Base-by-base conservation (phyloP, 371 early-diverging fungal genomes). In the Mortierella sp. region DNA sequence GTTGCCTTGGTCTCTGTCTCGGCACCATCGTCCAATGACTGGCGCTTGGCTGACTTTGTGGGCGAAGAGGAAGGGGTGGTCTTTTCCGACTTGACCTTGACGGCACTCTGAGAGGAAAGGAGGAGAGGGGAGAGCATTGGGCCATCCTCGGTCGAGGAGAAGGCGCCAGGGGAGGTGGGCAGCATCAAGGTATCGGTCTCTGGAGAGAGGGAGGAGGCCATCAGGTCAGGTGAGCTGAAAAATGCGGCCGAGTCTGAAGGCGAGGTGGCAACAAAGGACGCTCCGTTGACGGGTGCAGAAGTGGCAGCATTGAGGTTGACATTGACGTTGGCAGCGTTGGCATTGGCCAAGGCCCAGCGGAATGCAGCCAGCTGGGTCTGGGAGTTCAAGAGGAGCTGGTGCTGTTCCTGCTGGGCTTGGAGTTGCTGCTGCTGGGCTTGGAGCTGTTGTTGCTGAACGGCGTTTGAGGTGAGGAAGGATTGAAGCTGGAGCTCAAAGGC, bases 121-220 rank as follows among this genome's bases (percentile, higher is more conserved):
- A 85, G 55, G 21, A 79, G 46, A 26, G 86, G 86, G 6, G 86
- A 85, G 8, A 85, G 79, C 72, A 81, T 75, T 13, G 72, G 26
- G 5, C 77, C 86, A 24, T 85, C 82, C 54, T 81, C 86, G 46
- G 61, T 67, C 8, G 79, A 69, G 24, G 84, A 83, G 61, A 84
- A 69, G 3, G 81, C 67, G 11, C 81, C 70, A 59, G 77, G 89
- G 51, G 74, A 88, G 81, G 75, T 74, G 40, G 88, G 83, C 48
- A 88, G 77, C 86, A 81, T 77, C 59, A 83, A 28, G 16, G 77
- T 80, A 74, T 84, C 77, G 16, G 81, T 71, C 71, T 82, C 74
- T 37, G 87, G 88, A 0, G 86, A 79, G 28, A 84, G 70, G 0
- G 90, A 80, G 0, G 86, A 87, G 4, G 81, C 75, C 77, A 78